phyloP scores from a whole-genome alignment of 495 filamentous ascomycete genomes.

The Hyaloscypha finlandica region DNA sequence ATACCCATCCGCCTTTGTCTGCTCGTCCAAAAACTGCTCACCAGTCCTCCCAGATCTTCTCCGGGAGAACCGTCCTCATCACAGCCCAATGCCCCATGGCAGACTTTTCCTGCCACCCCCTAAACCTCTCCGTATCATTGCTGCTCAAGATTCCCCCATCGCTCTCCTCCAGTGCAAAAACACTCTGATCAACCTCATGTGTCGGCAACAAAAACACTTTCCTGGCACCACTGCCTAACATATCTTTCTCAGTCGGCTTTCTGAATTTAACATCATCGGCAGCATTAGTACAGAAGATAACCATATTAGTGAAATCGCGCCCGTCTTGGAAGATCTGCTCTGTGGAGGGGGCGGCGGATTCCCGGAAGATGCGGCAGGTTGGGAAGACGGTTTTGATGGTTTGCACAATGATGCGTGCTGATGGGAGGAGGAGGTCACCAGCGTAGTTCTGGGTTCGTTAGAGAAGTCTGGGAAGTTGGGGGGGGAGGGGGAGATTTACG shows the following conservation, averaged over 20 bases:
- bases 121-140: conserved; percentile 60
- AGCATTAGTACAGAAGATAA: conserved; percentile 65
- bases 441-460: conserved; percentile 79
- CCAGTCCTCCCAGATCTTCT: conserved; percentile 85
- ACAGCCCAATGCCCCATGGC: conserved; percentile 87
- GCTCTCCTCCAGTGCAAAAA: conserved; percentile 45
- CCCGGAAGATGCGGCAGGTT: conserved; percentile 80
- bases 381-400: conserved; percentile 76
- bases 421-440: conserved; percentile 78
- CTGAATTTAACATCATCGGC: conserved; percentile 56
- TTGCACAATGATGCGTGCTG: conserved; percentile 68
- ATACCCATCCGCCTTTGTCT: neutral
- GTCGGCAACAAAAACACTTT: conserved; percentile 69
- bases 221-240: conserved; percentile 69
- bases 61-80: conserved; percentile 84
- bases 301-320: conserved; percentile 87
- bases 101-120: conserved; percentile 68
- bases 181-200: conserved; percentile 64
- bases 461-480: neutral
- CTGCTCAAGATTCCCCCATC: conserved; percentile 49
- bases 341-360: conserved; percentile 54
- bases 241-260: conserved; percentile 63
- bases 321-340: conserved; percentile 43
- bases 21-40: conserved; percentile 37
- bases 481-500: conserved; percentile 62